Evolutionary conservation across 176 grass and related monocot genomes (phyloP), one percentile per base, ranked within the genome.

Genomic region (Aegilops speltoides): DNA sequence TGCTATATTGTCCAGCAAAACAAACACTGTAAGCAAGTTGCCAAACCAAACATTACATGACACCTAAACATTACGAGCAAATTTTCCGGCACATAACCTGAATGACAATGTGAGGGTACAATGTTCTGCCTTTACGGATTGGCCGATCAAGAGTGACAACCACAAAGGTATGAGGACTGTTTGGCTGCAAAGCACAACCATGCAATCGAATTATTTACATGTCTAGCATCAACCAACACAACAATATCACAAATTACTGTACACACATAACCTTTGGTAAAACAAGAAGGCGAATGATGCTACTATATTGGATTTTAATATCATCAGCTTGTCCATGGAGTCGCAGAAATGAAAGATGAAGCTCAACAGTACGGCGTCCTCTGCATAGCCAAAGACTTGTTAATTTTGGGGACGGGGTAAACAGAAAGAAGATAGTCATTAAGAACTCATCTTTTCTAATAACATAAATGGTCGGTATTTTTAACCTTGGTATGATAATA

Each of bases 61-160:
- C 26, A 76, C 64, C 7, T 84, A 45, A 87, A 59, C 16, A 82
- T 70, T 3, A 54, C 79, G 57, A 73, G 74, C 13, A n/a, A 45
- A 33, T 34, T 60, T 75, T 64, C 13, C 75, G 79, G 63, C 77
- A 33, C 36, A 86, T 83, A 85, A 99, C 94, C 97, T 99, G 94
- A 91, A 99, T 96, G 76, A 97, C 97, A 90, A 99, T 99, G 83
- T 99, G 92, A 20, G 92, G 97, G 83, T 96, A 96, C 19, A 97
- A 78, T 70, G 94, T 99, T 77, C 94, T 92, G 41, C 97, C 92
- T 97, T 96, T 99, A 84, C 92, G 92, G 65, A 99, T 97, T 80
- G 97, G 97, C 6, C 92, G 97, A 69, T 99, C 97, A 93, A 99
- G 97, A 77, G 97, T 94, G 62, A 99, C 82, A 54, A 94, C 86